Evolutionary conservation across 768 basidiomycete species (phyloP), one percentile per base, ranked within the genome.

Genomic region (Pleurotus citrinopileatus): DNA sequence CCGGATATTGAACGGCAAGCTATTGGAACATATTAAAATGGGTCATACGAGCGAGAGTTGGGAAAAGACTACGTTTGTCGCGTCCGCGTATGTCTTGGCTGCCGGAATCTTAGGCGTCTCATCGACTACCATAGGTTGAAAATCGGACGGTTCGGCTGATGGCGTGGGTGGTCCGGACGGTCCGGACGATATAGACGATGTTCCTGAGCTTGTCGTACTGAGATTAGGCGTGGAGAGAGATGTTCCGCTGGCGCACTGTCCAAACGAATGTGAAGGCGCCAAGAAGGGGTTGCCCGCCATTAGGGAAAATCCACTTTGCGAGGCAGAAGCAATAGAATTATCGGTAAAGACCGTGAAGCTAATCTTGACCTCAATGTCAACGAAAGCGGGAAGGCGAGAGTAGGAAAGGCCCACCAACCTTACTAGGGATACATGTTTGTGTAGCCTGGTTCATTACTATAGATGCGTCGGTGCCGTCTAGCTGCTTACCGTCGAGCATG

Each of bases 41-140:
- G 10, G 54, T 38, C 43, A 40, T 20, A 38, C 28, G 3, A 23
- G 27, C 9, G 50, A 3, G 54, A 26, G 3, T 36, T 29, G 40
- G 38, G n/a, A 44, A 47, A 3, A n/a, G n/a, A 56, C 66, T 60
- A 72, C 74, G 59, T 74, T 72, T 22, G 71, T 65, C 36, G 73
- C 70, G 59, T 74, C 73, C 3, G 72, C 73, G 53, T 72, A 74
- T 12, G 73, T 74, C 29, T 60, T 56, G 32, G 66, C 58, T 37
- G 60, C 44, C 55, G 63, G 61, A n/a, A 68, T 58, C 20, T 52
- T 56, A 45, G 57, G 50, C 17, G 53, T 8, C 23, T 48, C 42
- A 42, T 42, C 45, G 26, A 42, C 40, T n/a, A 42, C 12, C n/a
- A 36, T 42, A 23, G 38, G 43, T 32, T 20, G 37, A 20, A n/a